Conservation (phyloP, 768 basidiomycete species). For the Plicaturopsis crispa region DNA sequence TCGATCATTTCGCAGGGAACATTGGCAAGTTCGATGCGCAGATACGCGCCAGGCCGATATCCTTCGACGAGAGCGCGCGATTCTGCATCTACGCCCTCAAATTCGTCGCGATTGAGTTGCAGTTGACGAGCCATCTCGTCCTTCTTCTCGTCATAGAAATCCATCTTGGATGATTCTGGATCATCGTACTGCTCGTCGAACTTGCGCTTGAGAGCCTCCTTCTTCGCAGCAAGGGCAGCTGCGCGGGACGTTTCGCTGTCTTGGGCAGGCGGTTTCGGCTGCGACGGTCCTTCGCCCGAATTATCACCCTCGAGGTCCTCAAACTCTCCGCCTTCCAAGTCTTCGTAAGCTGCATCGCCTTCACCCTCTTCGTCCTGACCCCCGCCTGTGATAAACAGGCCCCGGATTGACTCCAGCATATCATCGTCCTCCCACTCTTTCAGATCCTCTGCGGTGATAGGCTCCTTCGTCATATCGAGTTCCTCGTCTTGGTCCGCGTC, state of each 20-base stretch:
- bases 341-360: conserved; percentile 29
- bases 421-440: conserved; percentile 81
- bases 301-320: conserved; percentile 31
- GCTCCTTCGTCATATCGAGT: conserved; percentile 66
- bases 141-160: conserved; percentile 90
- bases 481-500: conserved; percentile 36
- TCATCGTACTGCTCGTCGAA: conserved; percentile 98
- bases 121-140: conserved; percentile 85
- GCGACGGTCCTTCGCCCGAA: background rate
- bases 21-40: conserved; percentile 79
- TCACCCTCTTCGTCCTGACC: conserved; percentile 24
- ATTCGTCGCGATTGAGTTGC: conserved; percentile 78
- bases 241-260: conserved; percentile 33
- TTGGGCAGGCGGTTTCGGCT: conserved; percentile 14
- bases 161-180: conserved; percentile 66
- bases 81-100: conserved; percentile 69
- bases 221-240: conserved; percentile 70
- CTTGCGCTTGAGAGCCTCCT: conserved; percentile 86
- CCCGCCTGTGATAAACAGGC: conserved; percentile 84
- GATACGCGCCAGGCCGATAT: conserved; percentile 82
- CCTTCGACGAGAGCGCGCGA: conserved; percentile 84
- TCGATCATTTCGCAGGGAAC: conserved; percentile 92
- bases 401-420: conserved; percentile 77
- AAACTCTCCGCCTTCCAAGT: conserved; percentile 28
- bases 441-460: conserved; percentile 38